Evolutionary conservation across 352 stramenopile genomes (phyloP).

Genomic region (Phytophthora meadii): DNA sequence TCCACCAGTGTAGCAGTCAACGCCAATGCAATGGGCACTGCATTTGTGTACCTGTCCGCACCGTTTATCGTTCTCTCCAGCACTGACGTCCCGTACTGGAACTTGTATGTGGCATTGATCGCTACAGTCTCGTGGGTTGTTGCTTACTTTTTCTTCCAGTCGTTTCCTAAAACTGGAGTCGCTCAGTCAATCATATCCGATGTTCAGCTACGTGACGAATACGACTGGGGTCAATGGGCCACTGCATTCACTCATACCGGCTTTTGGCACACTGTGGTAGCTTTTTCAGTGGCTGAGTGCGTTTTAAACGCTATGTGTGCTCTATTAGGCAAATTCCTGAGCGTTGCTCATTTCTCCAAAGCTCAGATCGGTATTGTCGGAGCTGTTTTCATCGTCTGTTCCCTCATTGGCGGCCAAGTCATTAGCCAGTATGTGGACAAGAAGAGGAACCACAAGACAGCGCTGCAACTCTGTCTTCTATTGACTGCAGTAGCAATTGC

Average conservation of each 20-base stretch:
- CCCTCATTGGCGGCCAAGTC: conserved; percentile 69
- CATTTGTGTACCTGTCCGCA: conserved; percentile 62
- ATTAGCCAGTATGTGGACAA: conserved; percentile 74
- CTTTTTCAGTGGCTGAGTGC: conserved; percentile 75
- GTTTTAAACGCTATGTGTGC: conserved; percentile 77
- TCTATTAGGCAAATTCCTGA: conserved; percentile 74
- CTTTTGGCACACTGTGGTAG: conserved; percentile 68
- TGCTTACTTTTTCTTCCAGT: conserved; percentile 48
- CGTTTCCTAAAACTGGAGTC: conserved; percentile 48
- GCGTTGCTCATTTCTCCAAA: conserved; percentile 67
- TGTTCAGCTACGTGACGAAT: conserved; percentile 68
- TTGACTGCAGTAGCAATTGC: conserved; percentile 51
- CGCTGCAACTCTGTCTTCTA: conserved; percentile 62
- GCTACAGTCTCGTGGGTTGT: conserved; percentile 34
- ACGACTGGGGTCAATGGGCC: conserved; percentile 78
- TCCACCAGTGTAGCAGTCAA: conserved; percentile 80
- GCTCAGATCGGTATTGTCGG: conserved; percentile 69
- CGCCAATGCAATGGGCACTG: conserved; percentile 74
- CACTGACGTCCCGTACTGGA: conserved; percentile 48
- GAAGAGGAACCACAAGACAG: conserved; percentile 63
- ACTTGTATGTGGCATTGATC: conserved; percentile 51
- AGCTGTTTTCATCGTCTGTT: conserved; percentile 74
- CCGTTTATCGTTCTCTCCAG: conserved; percentile 58
- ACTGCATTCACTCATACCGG: conserved; percentile 67
- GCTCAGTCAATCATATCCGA: conserved; percentile 59